phyloP scores from a whole-genome alignment of 768 basidiomycete genomes.

The Collybia sordida region DNA sequence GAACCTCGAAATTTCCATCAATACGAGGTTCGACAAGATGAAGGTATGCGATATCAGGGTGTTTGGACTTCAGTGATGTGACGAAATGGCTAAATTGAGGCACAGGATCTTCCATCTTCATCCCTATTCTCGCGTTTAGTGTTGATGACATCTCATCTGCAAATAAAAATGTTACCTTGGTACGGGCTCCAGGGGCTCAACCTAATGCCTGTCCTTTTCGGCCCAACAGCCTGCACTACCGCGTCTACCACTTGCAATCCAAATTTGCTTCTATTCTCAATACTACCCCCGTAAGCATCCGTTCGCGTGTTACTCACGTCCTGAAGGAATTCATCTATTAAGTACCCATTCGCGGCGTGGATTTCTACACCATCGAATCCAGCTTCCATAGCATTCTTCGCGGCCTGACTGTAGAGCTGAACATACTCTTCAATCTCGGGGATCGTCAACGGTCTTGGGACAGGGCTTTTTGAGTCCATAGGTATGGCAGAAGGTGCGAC shows the following conservation, averaged over 20 bases:
- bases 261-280: constrained; percentile 62
- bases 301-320: constrained; percentile 54
- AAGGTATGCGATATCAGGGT: constrained; percentile 26
- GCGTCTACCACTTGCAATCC: constrained; percentile 52
- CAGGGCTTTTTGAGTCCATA: constrained; percentile 10
- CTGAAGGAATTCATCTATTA: constrained; percentile 65
- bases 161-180: constrained; percentile 29
- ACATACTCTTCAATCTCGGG: constrained; percentile 52
- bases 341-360: constrained; percentile 45
- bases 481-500: constrained; percentile 32
- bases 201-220: constrained; percentile 52
- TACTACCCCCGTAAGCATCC: constrained; percentile 68
- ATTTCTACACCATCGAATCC: constrained; percentile 69
- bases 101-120: constrained; percentile 53
- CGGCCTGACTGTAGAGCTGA: constrained; percentile 50
- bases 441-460: constrained; percentile 42
- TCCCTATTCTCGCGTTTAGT: constrained; percentile 24
- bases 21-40: constrained; percentile 14
- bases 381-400: constrained; percentile 54
- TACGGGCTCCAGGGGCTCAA: constrained; percentile 54
- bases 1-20: neutral
- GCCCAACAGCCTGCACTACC: constrained; percentile 50
- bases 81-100: constrained; percentile 55
- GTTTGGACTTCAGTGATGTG: constrained; percentile 31
- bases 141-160: constrained; percentile 11